Conservation (phyloP, 345 rosid genomes). For the Citrus sinensis region DNA sequence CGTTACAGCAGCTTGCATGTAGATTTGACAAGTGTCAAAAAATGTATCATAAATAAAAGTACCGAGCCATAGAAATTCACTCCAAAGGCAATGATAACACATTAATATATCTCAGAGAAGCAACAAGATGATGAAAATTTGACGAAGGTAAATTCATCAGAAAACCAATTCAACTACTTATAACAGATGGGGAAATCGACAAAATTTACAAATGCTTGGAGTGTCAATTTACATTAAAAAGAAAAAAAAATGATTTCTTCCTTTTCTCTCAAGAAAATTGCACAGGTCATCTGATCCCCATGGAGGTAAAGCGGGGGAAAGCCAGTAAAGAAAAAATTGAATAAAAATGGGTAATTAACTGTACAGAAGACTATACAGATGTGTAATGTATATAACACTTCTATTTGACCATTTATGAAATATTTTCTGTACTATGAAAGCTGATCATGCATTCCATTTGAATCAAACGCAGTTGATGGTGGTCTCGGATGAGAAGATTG, state of each 20-base stretch:
- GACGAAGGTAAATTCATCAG: slow-evolving; percentile 9
- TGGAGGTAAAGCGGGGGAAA: background rate
- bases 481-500: slow-evolving; percentile 33
- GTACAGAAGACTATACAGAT: slow-evolving; percentile 43
- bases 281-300: background rate
- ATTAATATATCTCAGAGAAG: background rate
- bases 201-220: slow-evolving; percentile 27
- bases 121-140: background rate
- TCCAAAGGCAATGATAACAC: background rate
- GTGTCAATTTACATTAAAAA: slow-evolving; percentile 24
- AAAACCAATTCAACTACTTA: slow-evolving; percentile 23
- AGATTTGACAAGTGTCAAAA: background rate
- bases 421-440: slow-evolving; percentile 20
- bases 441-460: slow-evolving; percentile 37
- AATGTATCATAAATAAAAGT: background rate
- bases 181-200: slow-evolving; percentile 12
- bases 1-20: background rate
- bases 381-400: background rate
- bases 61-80: background rate
- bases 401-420: background rate
- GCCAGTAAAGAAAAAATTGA: background rate
- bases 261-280: slow-evolving; percentile 6
- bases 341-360: slow-evolving; percentile 19
- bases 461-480: slow-evolving; percentile 24
- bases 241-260: slow-evolving; percentile 1